Evolutionary conservation across 2,329 filamentous ascomycete species (phyloP).

Genomic region (Simplicillium aogashimaense): DNA sequence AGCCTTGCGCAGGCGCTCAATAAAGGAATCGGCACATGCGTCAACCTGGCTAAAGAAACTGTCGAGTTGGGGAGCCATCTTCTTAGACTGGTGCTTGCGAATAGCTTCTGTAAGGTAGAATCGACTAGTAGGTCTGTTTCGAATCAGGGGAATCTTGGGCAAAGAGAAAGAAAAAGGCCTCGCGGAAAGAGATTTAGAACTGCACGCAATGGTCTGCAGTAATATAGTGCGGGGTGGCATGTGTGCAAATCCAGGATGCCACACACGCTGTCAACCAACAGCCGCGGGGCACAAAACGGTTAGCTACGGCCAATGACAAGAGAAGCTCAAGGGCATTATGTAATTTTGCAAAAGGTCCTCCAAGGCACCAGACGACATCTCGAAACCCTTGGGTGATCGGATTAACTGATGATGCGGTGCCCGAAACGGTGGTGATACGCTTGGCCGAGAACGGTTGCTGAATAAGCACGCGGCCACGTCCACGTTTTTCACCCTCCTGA

Average conservation of each 20-base stretch:
- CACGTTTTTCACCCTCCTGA: too few species aligned
- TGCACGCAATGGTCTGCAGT: slow-evolving; percentile 6
- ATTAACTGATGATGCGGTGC: neutral
- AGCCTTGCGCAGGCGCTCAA: slow-evolving; percentile 80
- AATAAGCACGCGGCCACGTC: too few species aligned
- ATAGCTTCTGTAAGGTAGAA: slow-evolving; percentile 43
- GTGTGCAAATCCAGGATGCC: neutral
- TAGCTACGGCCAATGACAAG: slow-evolving; percentile 2
- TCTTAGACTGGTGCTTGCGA: slow-evolving; percentile 51
- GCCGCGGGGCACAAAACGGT: neutral
- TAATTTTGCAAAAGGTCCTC: too few species aligned
- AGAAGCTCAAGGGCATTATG: neutral
- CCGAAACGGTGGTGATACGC: too few species aligned
- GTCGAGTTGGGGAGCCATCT: slow-evolving; percentile 86
- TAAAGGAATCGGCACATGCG: slow-evolving; percentile 67
- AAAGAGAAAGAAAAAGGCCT: slow-evolving; percentile 1
- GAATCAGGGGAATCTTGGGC: neutral
- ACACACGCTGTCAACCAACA: neutral
- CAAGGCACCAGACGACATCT: too few species aligned
- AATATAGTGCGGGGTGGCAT: slow-evolving; percentile 6
- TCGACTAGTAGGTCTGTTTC: slow-evolving; percentile 12
- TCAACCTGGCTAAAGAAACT: slow-evolving; percentile 91
- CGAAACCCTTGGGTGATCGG: slow-evolving; percentile 5
- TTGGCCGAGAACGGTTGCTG: too few species aligned
- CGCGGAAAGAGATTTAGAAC: slow-evolving; percentile 3